Base-by-base conservation (phyloP, 2,329 filamentous ascomycete species). In the Penicillium sp. region DNA sequence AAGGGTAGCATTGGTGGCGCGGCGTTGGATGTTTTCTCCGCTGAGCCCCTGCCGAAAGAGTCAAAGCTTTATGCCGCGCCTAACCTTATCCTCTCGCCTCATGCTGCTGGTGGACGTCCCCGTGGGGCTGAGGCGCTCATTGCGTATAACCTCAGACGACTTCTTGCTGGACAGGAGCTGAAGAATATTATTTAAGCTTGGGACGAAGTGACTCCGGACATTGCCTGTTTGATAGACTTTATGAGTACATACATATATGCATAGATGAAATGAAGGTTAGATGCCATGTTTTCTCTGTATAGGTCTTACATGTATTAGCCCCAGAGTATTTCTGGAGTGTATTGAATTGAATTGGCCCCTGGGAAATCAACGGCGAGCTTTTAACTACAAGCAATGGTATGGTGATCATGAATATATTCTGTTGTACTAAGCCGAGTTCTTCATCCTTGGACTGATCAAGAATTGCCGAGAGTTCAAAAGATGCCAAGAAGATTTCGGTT, bases 111-210 rank as follows among this genome's bases (percentile, higher is more conserved):
- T 53, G 64, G 74, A 60, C 70, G 86, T 57, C 86, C 86, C 9
- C 54, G 54, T 5, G 84, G 86, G 71, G 84, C 87, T 75, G 77
- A 64, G 49, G 54, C 54, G 6, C 71, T 88, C 66, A 85, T 87
- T 60, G 81, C 82, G 40, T 79, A 84, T 57, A 88, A 88, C 63
- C 62, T 88, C 72, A 76, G 84, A 61, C 75, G 80, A 60, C 85
- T 87, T 65, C 61, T 85, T 61, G 84, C 85, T 1, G 80, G 80
- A 1, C 84, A 87, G 75, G 67, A 77, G 54, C 64, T 88, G 68
- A 84, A 78, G 76, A 88, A 88, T 65, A 66, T 78, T 27, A 57
- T 57, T 40, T 53, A 7, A 52, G 21, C 13, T 11, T 41, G 5
- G 19, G 15, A 4, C 6, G n/a, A 25, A 23, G n/a, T 46, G 8